Conservation (phyloP, 129 eudicot genomes). For the Cynara cardunculus region DNA sequence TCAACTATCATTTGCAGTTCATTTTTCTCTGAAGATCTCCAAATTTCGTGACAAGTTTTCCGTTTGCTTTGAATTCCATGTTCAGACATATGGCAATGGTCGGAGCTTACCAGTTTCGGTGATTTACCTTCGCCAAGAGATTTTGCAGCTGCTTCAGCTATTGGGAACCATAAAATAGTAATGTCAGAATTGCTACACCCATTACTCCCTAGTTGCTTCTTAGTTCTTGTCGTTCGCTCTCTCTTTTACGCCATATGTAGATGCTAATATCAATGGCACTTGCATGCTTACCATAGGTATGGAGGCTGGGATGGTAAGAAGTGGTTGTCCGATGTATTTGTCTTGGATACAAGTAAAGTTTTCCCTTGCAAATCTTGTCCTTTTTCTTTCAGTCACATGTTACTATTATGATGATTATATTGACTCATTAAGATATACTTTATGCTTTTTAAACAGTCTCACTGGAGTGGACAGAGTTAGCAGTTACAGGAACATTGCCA, state of each 20-base stretch:
- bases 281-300: slow-evolving; percentile 54
- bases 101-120: slow-evolving; percentile 96
- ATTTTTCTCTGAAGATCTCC: not conserved
- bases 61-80: not conserved
- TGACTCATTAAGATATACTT: not conserved
- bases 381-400: not conserved
- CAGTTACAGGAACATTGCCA: slow-evolving; percentile 79
- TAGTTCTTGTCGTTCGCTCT: not conserved
- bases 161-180: slow-evolving; percentile 90
- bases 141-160: slow-evolving; percentile 93
- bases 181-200: slow-evolving; percentile 46
- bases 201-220: not conserved
- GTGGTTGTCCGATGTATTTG: slow-evolving; percentile 91
- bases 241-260: not conserved
- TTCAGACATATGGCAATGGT: slow-evolving; percentile 99
- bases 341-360: slow-evolving; percentile 82
- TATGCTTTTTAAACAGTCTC: slow-evolving; percentile 55
- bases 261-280: slow-evolving; percentile 3
- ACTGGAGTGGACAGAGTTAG: slow-evolving; percentile 91
- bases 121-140: slow-evolving; percentile 97
- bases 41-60: not conserved
- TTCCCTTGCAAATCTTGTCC: slow-evolving; percentile 6
- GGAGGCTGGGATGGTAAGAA: slow-evolving; percentile 99
- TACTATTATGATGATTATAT: not conserved
- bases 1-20: not conserved